Evolutionary conservation across 768 basidiomycete genomes (phyloP), one percentile per base, ranked within the genome.

Genomic region (Agaricus bisporus): DNA sequence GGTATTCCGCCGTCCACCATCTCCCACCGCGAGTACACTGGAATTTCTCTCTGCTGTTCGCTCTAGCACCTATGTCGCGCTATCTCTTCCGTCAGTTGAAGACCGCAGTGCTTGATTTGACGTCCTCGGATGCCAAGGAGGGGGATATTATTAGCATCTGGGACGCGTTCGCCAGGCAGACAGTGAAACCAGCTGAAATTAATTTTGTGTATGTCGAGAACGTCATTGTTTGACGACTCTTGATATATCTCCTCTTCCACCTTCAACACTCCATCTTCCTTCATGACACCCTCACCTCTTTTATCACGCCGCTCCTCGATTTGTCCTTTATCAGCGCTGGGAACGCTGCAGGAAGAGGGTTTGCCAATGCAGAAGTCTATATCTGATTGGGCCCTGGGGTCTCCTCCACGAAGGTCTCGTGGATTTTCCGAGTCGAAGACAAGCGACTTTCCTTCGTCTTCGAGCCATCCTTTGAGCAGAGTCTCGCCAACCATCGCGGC

Each of bases 131-230:
- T 17, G 6, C n/a, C 9, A 14, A 22, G 48, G 9, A 12, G 37
- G n/a, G 22, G 43, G 42, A 28, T 48, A 54, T 54, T 48, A 36
- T 48, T 48, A 54, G 53, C 39, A 48, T 17, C 20, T 18, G 14
- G 29, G 29, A 10, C 12, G 29, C 14, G 39, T 48, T 36, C 39
- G 6, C 15, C 35, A 14, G 25, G 42, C 49, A 26, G 32, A 39
- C 17, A 47, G 39, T 54, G 53, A 54, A 48, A 54, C 53, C 38
- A 39, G 32, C 42, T 25, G 39, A 20, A 48, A 35, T 54, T 48
- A 43, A 26, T 25, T 28, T 37, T 7, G n/a, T 17, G 14, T 37
- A 42, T 28, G 35, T 20, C 17, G 20, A 25, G 15, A 43, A 32
- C 39, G 53, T 54, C 47, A 48, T n/a, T 41, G 44, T 12, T 47